phyloP scores from a whole-genome alignment of 768 basidiomycete genomes.

The Pholiota molesta region DNA sequence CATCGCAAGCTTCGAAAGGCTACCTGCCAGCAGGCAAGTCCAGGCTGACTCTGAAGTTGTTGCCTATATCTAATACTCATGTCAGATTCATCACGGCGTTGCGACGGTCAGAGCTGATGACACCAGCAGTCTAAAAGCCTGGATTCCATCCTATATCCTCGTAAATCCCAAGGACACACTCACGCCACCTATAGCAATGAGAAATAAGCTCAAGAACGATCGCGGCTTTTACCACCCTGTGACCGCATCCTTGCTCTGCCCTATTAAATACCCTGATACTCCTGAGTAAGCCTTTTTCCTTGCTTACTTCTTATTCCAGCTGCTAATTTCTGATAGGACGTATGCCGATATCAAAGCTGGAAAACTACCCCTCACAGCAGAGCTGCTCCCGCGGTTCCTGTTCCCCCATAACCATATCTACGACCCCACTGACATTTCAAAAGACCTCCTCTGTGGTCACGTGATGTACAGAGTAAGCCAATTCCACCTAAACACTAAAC shows the following conservation, averaged over 20 bases:
- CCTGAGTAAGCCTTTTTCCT: background rate
- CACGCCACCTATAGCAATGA: background rate
- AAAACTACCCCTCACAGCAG: background rate
- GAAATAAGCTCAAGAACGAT: background rate
- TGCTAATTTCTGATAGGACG: background rate
- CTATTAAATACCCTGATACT: background rate
- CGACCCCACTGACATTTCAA: constrained; percentile 1
- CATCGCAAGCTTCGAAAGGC: background rate
- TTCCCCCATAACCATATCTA: background rate
- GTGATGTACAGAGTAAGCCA: background rate
- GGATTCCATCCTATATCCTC: background rate
- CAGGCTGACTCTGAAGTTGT: background rate
- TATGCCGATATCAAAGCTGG: constrained; percentile 1
- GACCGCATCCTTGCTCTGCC: background rate
- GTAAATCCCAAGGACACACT: background rate
- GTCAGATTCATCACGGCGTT: background rate
- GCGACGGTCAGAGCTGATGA: background rate
- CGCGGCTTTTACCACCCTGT: background rate
- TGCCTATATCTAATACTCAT: background rate
- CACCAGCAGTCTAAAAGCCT: background rate
- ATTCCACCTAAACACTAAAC: background rate
- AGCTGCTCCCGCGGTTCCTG: background rate
- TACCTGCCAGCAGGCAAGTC: background rate
- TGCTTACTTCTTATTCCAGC: background rate
- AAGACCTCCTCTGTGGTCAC: background rate